Base-by-base conservation (phyloP, 2,329 filamentous ascomycete species). In the Monosporascus sp. region DNA sequence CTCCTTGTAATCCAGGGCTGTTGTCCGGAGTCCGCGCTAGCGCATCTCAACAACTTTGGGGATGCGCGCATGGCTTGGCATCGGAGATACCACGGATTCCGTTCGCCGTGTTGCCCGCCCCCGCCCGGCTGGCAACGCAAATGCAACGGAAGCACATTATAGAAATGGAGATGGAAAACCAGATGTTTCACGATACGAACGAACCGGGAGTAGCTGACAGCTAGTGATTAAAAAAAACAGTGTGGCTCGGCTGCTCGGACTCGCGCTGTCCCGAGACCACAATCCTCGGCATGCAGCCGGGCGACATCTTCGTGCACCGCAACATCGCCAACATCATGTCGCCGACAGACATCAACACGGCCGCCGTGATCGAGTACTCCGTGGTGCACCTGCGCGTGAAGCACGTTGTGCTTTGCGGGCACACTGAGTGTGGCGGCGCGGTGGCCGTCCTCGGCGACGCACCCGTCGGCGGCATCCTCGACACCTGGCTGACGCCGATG, bases 241-340 rank as follows among this genome's bases (percentile, higher is more conserved):
- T 95, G 54, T 95, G 90, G 90, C 81, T 95, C 60, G 90, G 90
- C 55, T 96, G 90, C 74, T 88, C 89, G 63, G 90, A 95, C 75
- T 90, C 86, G 39, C 88, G 90, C 59, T 86, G 89, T 61, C 90
- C 90, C 1, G 90, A 94, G 72, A 93, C 89, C 5, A 90, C 86
- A 48, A 80, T 96, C 65, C 80, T 92, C 27, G 86, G 87, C 64
- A 79, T 90, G 54, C 80, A 89, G 65, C 89, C 90, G 3, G 90
- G 90, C 54, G 89, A 95, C 63, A 85, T 95, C 61, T 95, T 95
- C 70, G 87, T 90, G 50, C 90, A 95, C 77, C 88, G 90, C 68
- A 95, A 95, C 76, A 92, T 96, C 69, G 90, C 89, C 71, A 95
- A 95, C 75, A 83, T 93, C 65, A 74, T 95, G 58, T 83, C 85